Base-by-base conservation (phyloP, 2,329 filamentous ascomycete species). In the Phoma sp. region DNA sequence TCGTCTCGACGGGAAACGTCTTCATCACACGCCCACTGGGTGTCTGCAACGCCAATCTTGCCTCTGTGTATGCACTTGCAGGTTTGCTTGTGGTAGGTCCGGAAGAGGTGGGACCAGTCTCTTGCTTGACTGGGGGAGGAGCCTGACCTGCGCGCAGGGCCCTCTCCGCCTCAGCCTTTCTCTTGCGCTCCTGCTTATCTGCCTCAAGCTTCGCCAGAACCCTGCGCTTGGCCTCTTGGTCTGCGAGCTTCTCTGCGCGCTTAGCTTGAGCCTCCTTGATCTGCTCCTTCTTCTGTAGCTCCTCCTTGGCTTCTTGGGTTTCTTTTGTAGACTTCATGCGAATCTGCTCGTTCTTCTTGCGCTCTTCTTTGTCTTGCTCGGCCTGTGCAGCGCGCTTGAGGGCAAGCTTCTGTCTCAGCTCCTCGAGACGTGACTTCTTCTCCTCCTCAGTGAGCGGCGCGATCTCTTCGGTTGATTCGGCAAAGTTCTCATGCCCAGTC, bases 201-300 rank as follows among this genome's bases (percentile, higher is more conserved):
- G 90, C 93, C 65, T 95, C 93, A 61, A 99, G 96, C 82, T 93
- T 93, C 52, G 91, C 93, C 77, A 92, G 89, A 74, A 97, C 93
- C 32, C 90, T 86, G 76, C 89, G 90, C 81, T 93, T 95, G 9
- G 91, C 93, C 38, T 91, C 91, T 7, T 89, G 75, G 47, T 98
- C 95, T 13, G 89, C 91, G 37, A 85, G 79, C 80, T 97, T 97
- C 79, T 99, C 95, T 68, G 88, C 85, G 49, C 88, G 87, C 80
- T 97, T 97, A 67, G 86, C 85, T 47, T 88, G 88, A 0, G 91
- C 93, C 65, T 96, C 91, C 76, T 97, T 96, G 72, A 97, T 85
- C 72, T 91, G 91, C 78, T 98, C 90, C 74, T 96, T 95, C 68
- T 88, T 88, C 66, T 87, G 81, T 18, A 98, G 81, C 58, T 96